Evolutionary conservation across 2,329 filamentous ascomycete species (phyloP).

Genomic region (Alternaria alternata): DNA sequence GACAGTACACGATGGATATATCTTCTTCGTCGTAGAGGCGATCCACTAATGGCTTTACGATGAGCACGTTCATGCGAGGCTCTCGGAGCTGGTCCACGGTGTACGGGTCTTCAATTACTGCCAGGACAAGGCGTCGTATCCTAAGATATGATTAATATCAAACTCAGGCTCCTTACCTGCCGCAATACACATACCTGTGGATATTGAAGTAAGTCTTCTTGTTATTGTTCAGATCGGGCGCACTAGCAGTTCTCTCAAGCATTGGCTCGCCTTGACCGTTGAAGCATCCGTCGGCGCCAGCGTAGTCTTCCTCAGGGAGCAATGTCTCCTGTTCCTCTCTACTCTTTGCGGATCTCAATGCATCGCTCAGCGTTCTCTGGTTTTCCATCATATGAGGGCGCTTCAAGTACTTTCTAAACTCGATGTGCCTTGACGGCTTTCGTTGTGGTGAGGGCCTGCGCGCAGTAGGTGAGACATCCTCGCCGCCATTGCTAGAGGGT

Average conservation of each 20-base stretch:
- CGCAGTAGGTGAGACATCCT: conserved; percentile 34
- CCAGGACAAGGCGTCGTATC: conserved; percentile 57
- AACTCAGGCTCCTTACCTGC: background rate
- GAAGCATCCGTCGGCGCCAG: conserved; percentile 57
- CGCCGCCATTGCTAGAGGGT: conserved; percentile 25
- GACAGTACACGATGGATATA: conserved; percentile 83
- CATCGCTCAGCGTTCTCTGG: conserved; percentile 49
- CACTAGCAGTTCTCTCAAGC: conserved; percentile 51
- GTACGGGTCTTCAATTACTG: conserved; percentile 67
- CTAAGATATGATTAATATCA: conserved; percentile 17
- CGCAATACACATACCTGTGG: conserved; percentile 60
- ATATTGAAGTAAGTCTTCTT: conserved; percentile 81
- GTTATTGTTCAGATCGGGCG: conserved; percentile 65
- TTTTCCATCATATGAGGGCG: conserved; percentile 43
- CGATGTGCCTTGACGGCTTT: conserved; percentile 39
- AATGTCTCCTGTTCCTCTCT: conserved; percentile 60
- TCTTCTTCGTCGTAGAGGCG: conserved; percentile 81
- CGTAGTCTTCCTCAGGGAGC: conserved; percentile 54
- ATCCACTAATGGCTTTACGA: conserved; percentile 83
- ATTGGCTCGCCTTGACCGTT: conserved; percentile 46
- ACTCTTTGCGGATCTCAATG: conserved; percentile 50
- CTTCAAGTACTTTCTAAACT: conserved; percentile 43
- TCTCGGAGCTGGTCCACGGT: conserved; percentile 80
- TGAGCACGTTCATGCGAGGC: conserved; percentile 80
- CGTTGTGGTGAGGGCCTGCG: conserved; percentile 25